Base-by-base conservation (phyloP, 2,329 filamentous ascomycete genomes). In the Neofusicoccum umdonicola region DNA sequence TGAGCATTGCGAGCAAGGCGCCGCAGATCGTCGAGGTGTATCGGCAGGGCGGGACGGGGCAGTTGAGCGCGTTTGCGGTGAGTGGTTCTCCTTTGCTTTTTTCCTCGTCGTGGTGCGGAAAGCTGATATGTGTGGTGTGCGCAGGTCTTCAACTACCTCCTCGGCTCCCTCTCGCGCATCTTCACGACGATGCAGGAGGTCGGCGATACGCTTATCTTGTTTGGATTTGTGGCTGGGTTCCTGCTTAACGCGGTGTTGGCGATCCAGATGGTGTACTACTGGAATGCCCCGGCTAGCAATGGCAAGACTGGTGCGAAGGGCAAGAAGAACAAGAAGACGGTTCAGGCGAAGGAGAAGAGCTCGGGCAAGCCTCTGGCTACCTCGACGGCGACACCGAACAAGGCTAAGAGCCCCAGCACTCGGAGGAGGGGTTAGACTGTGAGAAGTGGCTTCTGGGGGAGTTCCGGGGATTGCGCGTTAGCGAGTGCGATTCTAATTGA, bases 111-210 rank as follows among this genome's bases (percentile, higher is more conserved):
- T 2, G 3, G n/a, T 56, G 63, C 35, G 39, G 69, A 45, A 48
- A 58, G 22, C 64, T 44, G 65, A 61, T 58, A 31, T 17, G 31
- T 39, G 22, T 15, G 31, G 15, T 11, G 37, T 3, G 15, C 15
- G 15, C 9, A 97, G 93, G 93, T 99, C 71, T 97, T 99, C 86
- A 98, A 97, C 84, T 99, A 97, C 80, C 91, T 99, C 72, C 84
- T 89, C 71, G 95, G 96, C 44, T 97, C 93, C 48, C 87, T 98
- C 65, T 91, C 92, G 31, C 91, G 95, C 75, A 96, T 99, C 81
- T 99, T 97, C 80, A 99, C 95, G 37, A 99, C 96, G 8, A 83
- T 99, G 65, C 93, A 98, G 75, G 95, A 99, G 82, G 95, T 99
- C 66, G 91, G 96, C 77, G 95, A 99, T 79, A 93, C 93, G 80